phyloP scores from a whole-genome alignment of 257 asterid species.

The Gardenia jasminoides region DNA sequence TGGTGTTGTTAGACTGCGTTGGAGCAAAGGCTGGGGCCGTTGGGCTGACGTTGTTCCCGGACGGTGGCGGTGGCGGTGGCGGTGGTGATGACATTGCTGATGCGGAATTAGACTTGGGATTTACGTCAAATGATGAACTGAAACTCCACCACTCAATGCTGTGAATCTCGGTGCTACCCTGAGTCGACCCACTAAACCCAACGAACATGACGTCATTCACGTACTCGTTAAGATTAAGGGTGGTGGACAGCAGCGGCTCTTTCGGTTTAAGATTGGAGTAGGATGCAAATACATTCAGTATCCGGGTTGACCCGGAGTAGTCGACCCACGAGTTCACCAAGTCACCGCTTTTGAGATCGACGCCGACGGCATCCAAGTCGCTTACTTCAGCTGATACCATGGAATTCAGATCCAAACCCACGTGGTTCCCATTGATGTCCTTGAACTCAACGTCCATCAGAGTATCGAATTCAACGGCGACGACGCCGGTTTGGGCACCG shows the following conservation, averaged over 20 bases:
- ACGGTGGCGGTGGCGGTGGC: constrained; percentile 56
- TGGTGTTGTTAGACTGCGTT: constrained; percentile 19
- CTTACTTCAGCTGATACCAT: constrained; percentile 53
- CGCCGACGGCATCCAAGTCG: constrained; percentile 49
- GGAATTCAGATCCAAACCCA: constrained; percentile 74
- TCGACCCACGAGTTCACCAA: constrained; percentile 77
- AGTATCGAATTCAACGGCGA: constrained; percentile 79
- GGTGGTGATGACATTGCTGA: constrained; percentile 34
- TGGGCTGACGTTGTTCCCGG: constrained; percentile 24
- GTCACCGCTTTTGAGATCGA: constrained; percentile 80
- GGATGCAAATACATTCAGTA: constrained; percentile 52
- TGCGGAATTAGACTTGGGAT: constrained; percentile 32
- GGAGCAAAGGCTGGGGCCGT: constrained; percentile 52
- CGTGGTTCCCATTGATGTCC: constrained; percentile 76
- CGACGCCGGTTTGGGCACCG: constrained; percentile 44
- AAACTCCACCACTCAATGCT: constrained; percentile 86
- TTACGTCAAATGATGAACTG: constrained; percentile 54
- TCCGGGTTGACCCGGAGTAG: constrained; percentile 51
- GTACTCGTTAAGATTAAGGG: constrained; percentile 47
- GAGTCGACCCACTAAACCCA: constrained; percentile 80
- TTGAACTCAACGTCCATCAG: constrained; percentile 72
- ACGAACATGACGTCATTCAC: constrained; percentile 66
- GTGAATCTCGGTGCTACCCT: constrained; percentile 84
- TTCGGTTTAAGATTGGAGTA: constrained; percentile 70
- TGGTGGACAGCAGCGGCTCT: constrained; percentile 50